Percentiles rank a stretch among this genome's conserved stretches.
These are phyloP conservation scores for Echinochloa phyllopogon DNA, from an alignment of 176 grass and related monocot species.

Conservation along the genomic window DNA sequence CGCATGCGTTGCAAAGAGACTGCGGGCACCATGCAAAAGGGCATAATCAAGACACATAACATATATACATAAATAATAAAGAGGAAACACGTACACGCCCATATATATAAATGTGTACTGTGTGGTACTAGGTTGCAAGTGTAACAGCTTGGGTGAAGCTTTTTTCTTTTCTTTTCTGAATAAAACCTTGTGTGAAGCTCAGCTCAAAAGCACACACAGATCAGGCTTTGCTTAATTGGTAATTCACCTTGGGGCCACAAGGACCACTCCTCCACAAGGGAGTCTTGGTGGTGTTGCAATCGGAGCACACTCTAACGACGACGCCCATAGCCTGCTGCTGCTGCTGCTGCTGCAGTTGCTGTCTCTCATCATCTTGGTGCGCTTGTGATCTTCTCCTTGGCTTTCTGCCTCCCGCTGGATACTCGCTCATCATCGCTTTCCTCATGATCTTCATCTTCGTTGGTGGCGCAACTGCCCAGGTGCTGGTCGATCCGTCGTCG, in stretches of 20 bases:
- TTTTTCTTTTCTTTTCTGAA: too few relatives aligned
- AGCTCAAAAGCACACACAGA: constrained; percentile 31
- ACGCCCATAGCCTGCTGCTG: constrained; percentile 51
- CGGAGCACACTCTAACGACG: constrained; percentile 84
- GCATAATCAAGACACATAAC: not conserved
- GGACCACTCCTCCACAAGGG: constrained; percentile 97
- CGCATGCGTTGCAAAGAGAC: constrained; percentile 98
- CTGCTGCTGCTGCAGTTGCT: constrained; percentile 35
- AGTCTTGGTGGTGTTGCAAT: constrained; percentile 96
- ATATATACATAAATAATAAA: constrained; percentile 30
- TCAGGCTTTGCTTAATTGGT: constrained; percentile 14
- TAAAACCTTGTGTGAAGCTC: not conserved
- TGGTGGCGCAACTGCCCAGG: constrained; percentile 59
- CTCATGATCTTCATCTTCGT: constrained; percentile 75
- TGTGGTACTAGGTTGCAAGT: not conserved
- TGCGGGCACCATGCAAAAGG: constrained; percentile 54
- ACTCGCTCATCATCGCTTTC: constrained; percentile 53
- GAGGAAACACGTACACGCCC: not conserved
- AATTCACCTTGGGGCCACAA: constrained; percentile 85
- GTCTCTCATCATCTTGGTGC: constrained; percentile 51
- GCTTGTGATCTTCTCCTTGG: constrained; percentile 57
- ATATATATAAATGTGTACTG: not conserved
- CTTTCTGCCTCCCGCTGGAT: constrained; percentile 50
- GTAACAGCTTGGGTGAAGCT: not conserved
- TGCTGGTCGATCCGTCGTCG: not conserved